Percentiles rank a stretch among this genome's conserved stretches.
phyloP scores from a whole-genome alignment of 192 early-diverging fungal genomes.

The Ambispora gerdemannii region DNA sequence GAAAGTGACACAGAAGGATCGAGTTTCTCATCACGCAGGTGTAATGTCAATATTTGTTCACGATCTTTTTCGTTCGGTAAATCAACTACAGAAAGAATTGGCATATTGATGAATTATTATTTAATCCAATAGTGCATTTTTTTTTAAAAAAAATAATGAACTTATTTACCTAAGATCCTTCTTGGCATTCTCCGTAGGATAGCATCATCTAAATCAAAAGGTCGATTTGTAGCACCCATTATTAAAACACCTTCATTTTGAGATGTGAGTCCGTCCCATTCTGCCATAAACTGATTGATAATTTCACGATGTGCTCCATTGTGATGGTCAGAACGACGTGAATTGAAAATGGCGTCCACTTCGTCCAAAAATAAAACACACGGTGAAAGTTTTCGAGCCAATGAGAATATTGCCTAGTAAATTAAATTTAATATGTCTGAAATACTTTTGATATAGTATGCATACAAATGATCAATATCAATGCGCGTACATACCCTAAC shows the following conservation, averaged over 20 bases:
- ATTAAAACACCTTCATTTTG: slow-evolving; percentile 78
- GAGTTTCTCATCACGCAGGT: slow-evolving; percentile 76
- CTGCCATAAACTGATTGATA: slow-evolving; percentile 94
- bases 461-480: not conserved
- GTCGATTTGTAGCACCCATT: slow-evolving; percentile 93
- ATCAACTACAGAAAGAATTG: slow-evolving; percentile 58
- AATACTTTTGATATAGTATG: not conserved
- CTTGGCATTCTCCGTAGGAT: slow-evolving; percentile 89
- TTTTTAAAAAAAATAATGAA: not conserved
- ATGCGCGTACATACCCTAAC: slow-evolving; percentile 48
- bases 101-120: slow-evolving; percentile 8
- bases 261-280: slow-evolving; percentile 88
- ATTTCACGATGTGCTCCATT: slow-evolving; percentile 73
- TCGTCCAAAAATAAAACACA: slow-evolving; percentile 99
- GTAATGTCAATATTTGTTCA: slow-evolving; percentile 66
- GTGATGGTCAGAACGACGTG: slow-evolving; percentile 28
- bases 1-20: slow-evolving; percentile 54
- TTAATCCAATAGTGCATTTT: no score
- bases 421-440: not conserved
- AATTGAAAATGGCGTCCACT: slow-evolving; percentile 82
- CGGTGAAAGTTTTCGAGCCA: slow-evolving; percentile 86
- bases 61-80: slow-evolving; percentile 78
- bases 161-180: slow-evolving; percentile 65
- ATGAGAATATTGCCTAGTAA: slow-evolving; percentile 77
- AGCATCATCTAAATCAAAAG: slow-evolving; percentile 96